Conservation (phyloP, 2,329 filamentous ascomycete species). For the Xylaria sp. region DNA sequence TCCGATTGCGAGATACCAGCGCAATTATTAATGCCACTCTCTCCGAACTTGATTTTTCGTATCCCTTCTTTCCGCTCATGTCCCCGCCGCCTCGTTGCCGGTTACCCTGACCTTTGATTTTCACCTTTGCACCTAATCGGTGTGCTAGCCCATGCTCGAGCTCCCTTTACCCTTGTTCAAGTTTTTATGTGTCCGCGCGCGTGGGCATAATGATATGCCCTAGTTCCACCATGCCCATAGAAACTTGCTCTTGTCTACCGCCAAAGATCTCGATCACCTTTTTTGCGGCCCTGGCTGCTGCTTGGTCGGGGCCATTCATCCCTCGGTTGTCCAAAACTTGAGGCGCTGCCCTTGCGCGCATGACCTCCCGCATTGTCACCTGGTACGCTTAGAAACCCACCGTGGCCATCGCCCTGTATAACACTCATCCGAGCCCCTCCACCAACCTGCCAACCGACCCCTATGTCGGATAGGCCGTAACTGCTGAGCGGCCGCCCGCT, state of each 20-base stretch:
- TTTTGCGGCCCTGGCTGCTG: slow-evolving; percentile 57
- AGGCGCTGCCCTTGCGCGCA: slow-evolving; percentile 41
- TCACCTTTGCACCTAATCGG: background rate
- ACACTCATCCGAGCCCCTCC: slow-evolving; percentile 64
- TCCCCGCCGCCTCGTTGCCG: background rate
- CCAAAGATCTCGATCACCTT: slow-evolving; percentile 57
- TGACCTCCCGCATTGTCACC: slow-evolving; percentile 42
- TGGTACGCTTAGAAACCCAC: slow-evolving; percentile 66
- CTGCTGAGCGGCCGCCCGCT: slow-evolving; percentile 62
- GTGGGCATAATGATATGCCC: too few relatives aligned
- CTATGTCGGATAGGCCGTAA: slow-evolving; percentile 67
- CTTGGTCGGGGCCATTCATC: slow-evolving; percentile 57
- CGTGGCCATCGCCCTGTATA: slow-evolving; percentile 60
- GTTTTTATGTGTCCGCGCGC: background rate
- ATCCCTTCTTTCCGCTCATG: slow-evolving; percentile 6
- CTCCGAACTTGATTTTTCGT: slow-evolving; percentile 15
- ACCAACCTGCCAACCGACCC: slow-evolving; percentile 62
- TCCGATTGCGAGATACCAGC: slow-evolving; percentile 27
- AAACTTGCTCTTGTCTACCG: slow-evolving; percentile 46
- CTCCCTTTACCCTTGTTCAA: background rate
- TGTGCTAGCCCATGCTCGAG: background rate
- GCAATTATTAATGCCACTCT: slow-evolving; percentile 14
- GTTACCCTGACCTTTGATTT: background rate
- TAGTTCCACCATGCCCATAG: background rate
- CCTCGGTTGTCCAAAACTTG: slow-evolving; percentile 37